Base-by-base conservation (phyloP, 768 basidiomycete species). In the Tricholoma terreum region DNA sequence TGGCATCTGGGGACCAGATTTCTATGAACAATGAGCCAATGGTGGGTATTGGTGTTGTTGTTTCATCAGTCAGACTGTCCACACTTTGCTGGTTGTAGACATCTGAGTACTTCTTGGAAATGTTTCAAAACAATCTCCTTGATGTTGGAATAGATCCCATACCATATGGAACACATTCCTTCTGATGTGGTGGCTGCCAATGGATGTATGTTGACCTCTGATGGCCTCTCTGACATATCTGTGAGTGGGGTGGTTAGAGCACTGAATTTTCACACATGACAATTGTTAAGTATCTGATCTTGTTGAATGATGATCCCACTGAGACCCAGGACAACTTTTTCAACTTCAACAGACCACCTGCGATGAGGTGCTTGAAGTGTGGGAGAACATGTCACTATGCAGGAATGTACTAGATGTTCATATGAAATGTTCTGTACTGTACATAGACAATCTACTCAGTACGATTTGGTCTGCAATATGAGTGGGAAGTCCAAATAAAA, bases 201-300 rank as follows among this genome's bases (percentile, higher is more conserved):
- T 79, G 71, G 36, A 63, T 79, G n/a, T 58, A 68, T 4, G 56
- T 64, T 5, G 57, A 65, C 7, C 56, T 63, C 1, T 66, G 72
- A 0, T 79, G 77, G 77, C 60, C 65, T 0, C 57, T 79, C 0
- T 56, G 71, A 0, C 56, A 59, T 2, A 75, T 80, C 19, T 80
- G 78, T 55, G 72, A 74, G n/a, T 80, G 78, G 77, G 78, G 75
- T 36, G 79, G 78, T 2, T 80, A 78, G 78, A 73, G 70, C 51
- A 70, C 65, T 6, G 71, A 78, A 35, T 75, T 75, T 50, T 70
- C 71, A 6, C 68, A 68, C 51, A 43, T 73, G 55, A 78, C 75
- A 0, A 76, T 80, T 45, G 73, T 79, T 38, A 74, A 74, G 55
- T 77, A 79, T 56, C 61, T 78, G 8, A 71, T 77, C 17, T 75